Percentiles rank a stretch among this genome's conserved stretches.
Conservation (phyloP, 768 basidiomycete species). For the Candolleomyces efflorescens region DNA sequence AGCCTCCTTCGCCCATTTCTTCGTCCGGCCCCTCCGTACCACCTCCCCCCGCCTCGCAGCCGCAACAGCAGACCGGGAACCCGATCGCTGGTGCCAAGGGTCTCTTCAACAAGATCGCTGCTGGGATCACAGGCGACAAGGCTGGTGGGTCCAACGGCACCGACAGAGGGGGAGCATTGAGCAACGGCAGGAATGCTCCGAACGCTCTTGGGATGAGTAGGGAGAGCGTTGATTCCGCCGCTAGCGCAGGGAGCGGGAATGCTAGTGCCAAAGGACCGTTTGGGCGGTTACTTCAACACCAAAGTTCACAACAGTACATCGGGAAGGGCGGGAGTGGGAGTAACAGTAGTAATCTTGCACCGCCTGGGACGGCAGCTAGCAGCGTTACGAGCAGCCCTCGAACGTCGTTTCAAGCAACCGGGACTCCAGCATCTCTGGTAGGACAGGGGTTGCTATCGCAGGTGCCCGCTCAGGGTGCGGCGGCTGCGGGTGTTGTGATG, state of each 20-base stretch:
- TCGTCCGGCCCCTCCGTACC: neutral
- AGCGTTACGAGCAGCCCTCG: neutral
- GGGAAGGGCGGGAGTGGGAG: neutral
- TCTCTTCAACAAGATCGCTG: conserved; percentile 6
- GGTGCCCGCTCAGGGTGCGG: neutral
- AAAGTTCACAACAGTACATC: conserved; percentile 8
- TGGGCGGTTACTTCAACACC: conserved; percentile 4
- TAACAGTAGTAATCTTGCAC: too few species aligned
- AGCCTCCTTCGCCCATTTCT: neutral
- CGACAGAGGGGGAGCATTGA: neutral
- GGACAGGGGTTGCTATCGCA: too few species aligned
- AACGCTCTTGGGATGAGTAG: neutral
- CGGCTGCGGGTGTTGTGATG: conserved; percentile 1
- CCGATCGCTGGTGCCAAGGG: conserved; percentile 1
- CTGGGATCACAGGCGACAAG: conserved; percentile 2
- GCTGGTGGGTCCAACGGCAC: neutral
- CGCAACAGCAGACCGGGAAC: neutral
- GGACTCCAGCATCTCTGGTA: neutral
- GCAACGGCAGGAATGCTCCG: neutral
- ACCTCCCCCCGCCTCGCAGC: neutral
- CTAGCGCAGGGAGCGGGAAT: neutral
- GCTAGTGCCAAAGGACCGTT: neutral
- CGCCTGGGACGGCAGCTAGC: neutral
- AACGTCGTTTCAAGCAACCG: neutral
- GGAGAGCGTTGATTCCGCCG: conserved; percentile 2